Evolutionary conservation across 352 stramenopile genomes (phyloP).

Genomic region (Phytophthora lateralis): DNA sequence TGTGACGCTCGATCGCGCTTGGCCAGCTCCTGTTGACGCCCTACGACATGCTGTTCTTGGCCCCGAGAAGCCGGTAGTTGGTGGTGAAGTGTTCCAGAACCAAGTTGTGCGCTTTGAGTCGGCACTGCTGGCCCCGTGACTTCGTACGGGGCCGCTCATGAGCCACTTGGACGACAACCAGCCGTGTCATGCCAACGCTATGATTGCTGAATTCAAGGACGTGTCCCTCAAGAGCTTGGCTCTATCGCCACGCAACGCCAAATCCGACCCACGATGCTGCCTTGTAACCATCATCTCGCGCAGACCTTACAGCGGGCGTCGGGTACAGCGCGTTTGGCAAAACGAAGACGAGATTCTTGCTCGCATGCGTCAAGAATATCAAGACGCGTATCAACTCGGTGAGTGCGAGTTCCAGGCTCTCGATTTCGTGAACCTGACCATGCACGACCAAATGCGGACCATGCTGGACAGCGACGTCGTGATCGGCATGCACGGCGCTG

Average conservation of each 20-base stretch:
- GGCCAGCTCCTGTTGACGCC: conserved; percentile 41
- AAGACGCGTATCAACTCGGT: conserved; percentile 28
- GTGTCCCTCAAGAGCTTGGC: conserved; percentile 31
- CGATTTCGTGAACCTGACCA: conserved; percentile 62
- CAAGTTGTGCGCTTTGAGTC: conserved; percentile 39
- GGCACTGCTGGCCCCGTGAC: conserved; percentile 42
- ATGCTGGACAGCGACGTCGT: conserved; percentile 71
- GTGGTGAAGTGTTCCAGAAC: conserved; percentile 32
- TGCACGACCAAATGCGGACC: conserved; percentile 60
- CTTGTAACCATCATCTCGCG: conserved; percentile 60
- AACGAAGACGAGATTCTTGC: conserved; percentile 58
- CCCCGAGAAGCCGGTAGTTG: conserved; percentile 15
- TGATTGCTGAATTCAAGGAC: conserved; percentile 28
- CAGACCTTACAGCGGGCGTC: conserved; percentile 48
- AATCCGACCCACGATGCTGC: conserved; percentile 16
- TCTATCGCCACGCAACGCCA: conserved; percentile 13
- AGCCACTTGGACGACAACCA: conserved; percentile 55
- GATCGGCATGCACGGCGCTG: conserved; percentile 79
- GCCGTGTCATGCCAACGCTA: conserved; percentile 33
- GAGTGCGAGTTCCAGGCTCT: conserved; percentile 51
- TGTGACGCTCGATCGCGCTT: conserved; percentile 45
- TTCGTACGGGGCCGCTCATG: conserved; percentile 52
- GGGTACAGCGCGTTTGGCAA: conserved; percentile 57
- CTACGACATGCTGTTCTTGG: conserved; percentile 42
- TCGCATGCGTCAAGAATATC: conserved; percentile 47